Evolutionary conservation across 2,329 filamentous ascomycete species (phyloP).

Genomic region (Colletotrichum camelliae): DNA sequence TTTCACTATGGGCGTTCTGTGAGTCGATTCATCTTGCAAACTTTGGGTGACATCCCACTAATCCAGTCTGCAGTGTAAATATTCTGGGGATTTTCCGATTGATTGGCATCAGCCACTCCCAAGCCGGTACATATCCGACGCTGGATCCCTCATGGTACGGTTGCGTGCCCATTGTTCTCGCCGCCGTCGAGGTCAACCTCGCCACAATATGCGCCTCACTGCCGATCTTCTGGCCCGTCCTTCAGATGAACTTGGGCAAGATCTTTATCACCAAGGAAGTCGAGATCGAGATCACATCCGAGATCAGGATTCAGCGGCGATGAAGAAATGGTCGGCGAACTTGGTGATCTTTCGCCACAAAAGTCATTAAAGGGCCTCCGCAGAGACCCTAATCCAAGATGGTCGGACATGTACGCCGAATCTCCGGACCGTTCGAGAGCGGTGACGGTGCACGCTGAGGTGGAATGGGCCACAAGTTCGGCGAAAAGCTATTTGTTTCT

Average conservation of each 20-base stretch:
- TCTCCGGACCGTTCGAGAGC: background rate
- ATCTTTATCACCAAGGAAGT: conserved; percentile 43
- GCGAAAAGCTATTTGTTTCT: background rate
- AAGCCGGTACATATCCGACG: conserved; percentile 36
- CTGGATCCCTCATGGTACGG: conserved; percentile 41
- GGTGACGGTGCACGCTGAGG: background rate
- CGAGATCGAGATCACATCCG: conserved; percentile 28
- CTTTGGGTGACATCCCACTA: background rate
- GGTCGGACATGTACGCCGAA: background rate
- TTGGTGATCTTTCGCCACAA: background rate
- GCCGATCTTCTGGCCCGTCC: conserved; percentile 22
- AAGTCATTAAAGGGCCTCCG: background rate
- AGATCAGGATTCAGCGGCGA: conserved; percentile 13
- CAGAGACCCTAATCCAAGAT: background rate
- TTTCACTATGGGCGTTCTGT: conserved; percentile 35
- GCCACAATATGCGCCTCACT: conserved; percentile 16
- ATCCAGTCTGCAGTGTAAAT: conserved; percentile 19
- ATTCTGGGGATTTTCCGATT: conserved; percentile 32
- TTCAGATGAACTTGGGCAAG: conserved; percentile 30
- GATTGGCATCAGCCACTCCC: conserved; percentile 29
- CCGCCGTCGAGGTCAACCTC: conserved; percentile 36
- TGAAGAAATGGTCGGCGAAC: background rate
- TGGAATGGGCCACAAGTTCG: background rate
- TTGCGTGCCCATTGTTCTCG: conserved; percentile 35
- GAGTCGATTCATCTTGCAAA: conserved; percentile 5